Evolutionary conservation across 371 early-diverging fungal species (phyloP).

Genomic region (Fennellomyces sp.): DNA sequence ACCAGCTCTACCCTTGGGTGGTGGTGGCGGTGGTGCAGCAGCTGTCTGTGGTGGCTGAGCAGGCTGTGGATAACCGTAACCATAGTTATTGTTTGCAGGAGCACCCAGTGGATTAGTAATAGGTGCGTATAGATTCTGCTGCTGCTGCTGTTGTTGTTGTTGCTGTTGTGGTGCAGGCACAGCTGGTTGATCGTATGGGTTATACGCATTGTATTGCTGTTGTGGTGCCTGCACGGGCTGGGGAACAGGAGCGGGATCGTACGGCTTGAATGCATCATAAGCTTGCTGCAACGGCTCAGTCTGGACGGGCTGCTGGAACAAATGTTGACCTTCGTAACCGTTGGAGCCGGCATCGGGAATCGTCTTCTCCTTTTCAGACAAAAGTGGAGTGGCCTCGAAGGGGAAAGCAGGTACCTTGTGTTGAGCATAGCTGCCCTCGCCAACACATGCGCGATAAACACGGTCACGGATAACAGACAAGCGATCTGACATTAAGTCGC

Average conservation of each 20-base stretch:
- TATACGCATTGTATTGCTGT: constrained; percentile 5
- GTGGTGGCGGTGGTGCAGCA: constrained; percentile 33
- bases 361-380: constrained; percentile 1
- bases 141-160: constrained; percentile 1
- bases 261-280: constrained; percentile 3
- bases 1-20: constrained; percentile 30
- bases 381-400: constrained; percentile 59
- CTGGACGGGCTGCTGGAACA: constrained; percentile 9
- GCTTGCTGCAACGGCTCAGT: background rate
- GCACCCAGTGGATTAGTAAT: background rate
- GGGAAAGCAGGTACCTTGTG: constrained; percentile 63
- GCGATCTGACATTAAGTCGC: constrained; percentile 47
- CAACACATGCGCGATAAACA: constrained; percentile 66
- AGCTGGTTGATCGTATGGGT: constrained; percentile 6
- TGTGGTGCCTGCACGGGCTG: background rate
- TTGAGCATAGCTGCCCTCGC: constrained; percentile 41
- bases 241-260: constrained; percentile 2
- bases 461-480: constrained; percentile 78
- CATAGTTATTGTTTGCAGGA: background rate
- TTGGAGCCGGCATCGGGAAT: background rate
- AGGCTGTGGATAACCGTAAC: background rate
- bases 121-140: background rate
- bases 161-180: background rate
- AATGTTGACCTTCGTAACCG: background rate
- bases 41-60: background rate